phyloP scores from a whole-genome alignment of 176 grass and related monocot species.

The Triticum turgidum region DNA sequence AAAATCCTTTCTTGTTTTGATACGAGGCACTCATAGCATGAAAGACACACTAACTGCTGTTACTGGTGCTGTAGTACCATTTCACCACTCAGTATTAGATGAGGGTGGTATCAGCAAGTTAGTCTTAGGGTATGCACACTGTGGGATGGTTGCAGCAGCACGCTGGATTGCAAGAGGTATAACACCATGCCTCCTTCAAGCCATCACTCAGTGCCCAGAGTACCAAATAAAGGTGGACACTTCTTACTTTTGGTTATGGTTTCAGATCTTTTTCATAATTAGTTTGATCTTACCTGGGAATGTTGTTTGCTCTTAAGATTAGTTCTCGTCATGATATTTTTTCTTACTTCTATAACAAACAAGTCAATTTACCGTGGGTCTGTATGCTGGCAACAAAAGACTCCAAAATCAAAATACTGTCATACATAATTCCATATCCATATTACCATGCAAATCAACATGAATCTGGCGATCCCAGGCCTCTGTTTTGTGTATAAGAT shows the following conservation, averaged over 20 bases:
- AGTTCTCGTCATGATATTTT: not conserved
- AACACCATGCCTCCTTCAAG: constrained; percentile 65
- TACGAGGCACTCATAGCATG: constrained; percentile 91
- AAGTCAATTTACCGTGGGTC: not conserved
- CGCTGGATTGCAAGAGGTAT: constrained; percentile 90
- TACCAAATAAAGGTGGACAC: constrained; percentile 85
- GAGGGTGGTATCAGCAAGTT: constrained; percentile 89
- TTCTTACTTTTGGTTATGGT: constrained; percentile 27
- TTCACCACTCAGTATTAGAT: constrained; percentile 92
- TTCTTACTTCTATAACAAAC: not conserved
- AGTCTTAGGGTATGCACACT: constrained; percentile 94
- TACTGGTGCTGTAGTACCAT: constrained; percentile 93
- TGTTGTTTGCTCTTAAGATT: not conserved
- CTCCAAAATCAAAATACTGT: not conserved
- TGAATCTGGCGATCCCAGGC: not conserved
- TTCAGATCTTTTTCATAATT: constrained; percentile 13
- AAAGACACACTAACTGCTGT: constrained; percentile 85
- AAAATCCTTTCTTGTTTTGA: constrained; percentile 90
- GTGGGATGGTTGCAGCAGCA: constrained; percentile 89
- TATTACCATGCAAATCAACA: constrained; percentile 18
- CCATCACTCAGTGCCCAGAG: constrained; percentile 61
- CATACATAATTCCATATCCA: not conserved
- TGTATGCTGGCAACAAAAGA: not conserved
- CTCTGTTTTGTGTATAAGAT: constrained; percentile 1
- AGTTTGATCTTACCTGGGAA: not conserved